Percentiles rank a stretch among this genome's conserved stretches.
phyloP scores from a whole-genome alignment of 352 stramenopile species.

The Globisporangium apiculatum region DNA sequence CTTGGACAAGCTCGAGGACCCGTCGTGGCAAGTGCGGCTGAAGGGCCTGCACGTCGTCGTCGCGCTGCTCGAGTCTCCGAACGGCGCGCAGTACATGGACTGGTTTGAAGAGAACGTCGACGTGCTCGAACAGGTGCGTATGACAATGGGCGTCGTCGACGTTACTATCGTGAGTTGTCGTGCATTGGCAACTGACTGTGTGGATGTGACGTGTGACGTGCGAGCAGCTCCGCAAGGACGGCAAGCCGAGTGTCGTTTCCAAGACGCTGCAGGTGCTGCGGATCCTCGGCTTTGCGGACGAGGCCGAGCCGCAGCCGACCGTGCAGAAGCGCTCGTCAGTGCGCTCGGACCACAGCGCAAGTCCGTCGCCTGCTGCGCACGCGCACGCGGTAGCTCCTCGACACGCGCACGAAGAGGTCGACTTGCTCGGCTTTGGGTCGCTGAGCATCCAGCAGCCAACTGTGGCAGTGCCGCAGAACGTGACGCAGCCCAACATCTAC shows the following conservation, averaged over 20 bases:
- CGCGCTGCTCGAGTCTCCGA: slow-evolving; percentile 66
- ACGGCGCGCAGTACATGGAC: slow-evolving; percentile 54
- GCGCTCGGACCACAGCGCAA: slow-evolving; percentile 7
- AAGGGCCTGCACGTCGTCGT: slow-evolving; percentile 81
- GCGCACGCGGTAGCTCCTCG: slow-evolving; percentile 1
- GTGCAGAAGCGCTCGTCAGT: slow-evolving; percentile 11
- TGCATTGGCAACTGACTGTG: slow-evolving; percentile 8
- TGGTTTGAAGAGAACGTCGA: slow-evolving; percentile 84
- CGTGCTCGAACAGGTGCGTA: slow-evolving; percentile 48
- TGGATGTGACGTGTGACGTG: neutral
- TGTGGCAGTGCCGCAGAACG: neutral
- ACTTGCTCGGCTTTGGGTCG: slow-evolving; percentile 69
- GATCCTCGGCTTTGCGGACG: slow-evolving; percentile 54
- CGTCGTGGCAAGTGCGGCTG: slow-evolving; percentile 70
- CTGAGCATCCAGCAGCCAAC: slow-evolving; percentile 33
- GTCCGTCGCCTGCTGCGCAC: slow-evolving; percentile 7
- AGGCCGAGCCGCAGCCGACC: slow-evolving; percentile 23
- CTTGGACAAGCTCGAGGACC: slow-evolving; percentile 82
- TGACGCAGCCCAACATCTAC: slow-evolving; percentile 20
- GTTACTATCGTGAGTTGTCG: neutral
- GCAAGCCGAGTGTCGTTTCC: slow-evolving; percentile 70
- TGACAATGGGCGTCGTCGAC: slow-evolving; percentile 10
- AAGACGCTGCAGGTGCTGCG: slow-evolving; percentile 70
- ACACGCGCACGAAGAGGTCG: slow-evolving; percentile 40
- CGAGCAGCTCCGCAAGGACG: slow-evolving; percentile 43